These are phyloP conservation scores for Paramecium sonneborni DNA, from an alignment of 73 alveolate genomes.

Conservation along the genomic window DNA sequence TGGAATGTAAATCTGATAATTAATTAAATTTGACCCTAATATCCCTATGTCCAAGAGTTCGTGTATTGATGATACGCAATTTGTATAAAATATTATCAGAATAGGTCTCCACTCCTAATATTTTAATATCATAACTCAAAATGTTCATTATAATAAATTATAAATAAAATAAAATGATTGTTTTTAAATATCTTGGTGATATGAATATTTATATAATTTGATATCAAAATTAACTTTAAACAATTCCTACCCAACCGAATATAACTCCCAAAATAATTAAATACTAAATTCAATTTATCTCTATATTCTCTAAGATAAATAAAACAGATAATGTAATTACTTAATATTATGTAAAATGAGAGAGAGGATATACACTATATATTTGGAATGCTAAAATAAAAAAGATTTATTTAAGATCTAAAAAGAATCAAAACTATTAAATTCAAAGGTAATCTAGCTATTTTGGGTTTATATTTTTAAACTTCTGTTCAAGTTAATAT, in stretches of 20 bases:
- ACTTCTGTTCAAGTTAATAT: constrained; percentile 19
- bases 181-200: background rate
- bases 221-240: background rate
- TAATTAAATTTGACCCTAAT: constrained; percentile 22
- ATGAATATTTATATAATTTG: background rate
- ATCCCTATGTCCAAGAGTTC: background rate
- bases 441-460: constrained; percentile 20
- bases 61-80: background rate
- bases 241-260: constrained; percentile 10
- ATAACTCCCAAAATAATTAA: no score
- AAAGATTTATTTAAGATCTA: background rate
- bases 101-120: background rate
- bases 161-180: background rate
- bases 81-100: background rate
- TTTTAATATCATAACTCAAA: background rate
- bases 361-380: constrained; percentile 19
- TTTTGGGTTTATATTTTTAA: background rate
- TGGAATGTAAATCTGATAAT: background rate
- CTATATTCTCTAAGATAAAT: background rate
- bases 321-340: background rate
- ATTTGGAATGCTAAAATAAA: background rate
- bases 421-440: constrained; percentile 43
- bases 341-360: background rate
- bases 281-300: background rate
- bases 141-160: background rate